Evolutionary conservation across 768 basidiomycete genomes (phyloP), one percentile per base, ranked within the genome.

Genomic region (Podaxis carcinomalis): DNA sequence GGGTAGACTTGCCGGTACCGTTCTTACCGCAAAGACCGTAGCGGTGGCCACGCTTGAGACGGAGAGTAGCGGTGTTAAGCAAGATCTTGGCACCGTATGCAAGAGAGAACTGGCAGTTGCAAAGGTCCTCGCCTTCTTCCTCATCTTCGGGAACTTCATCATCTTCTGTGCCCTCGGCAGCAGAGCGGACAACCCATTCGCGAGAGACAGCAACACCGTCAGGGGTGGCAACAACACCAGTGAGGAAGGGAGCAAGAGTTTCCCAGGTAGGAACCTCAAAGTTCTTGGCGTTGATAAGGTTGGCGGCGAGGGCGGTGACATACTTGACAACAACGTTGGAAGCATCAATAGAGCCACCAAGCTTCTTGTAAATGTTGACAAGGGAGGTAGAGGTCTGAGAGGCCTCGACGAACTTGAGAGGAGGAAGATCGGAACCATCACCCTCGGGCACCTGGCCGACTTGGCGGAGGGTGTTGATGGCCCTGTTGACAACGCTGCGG

Each of bases 51-150:
- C 95, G 94, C 84, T 96, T 97, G 74, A 98, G 91, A 74, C 95
- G 93, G 75, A 98, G 92, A 65, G 83, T 89, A 62, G 95, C 95
- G 44, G 94, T 97, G 81, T 98, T 97, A 72, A 98, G 87, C 72
- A 98, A 77, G 69, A 98, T 97, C 83, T 97, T 97, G 72, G 95
- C 95, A 89, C 95, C 95, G 74, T 98, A 98, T 56, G 95, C 95
- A 57, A 98, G 85, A 57, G 95, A 97, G 86, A 98, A 98, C 73
- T 96, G 93, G 83, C 94, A 96, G 83, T 97, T 95, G 83, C 95
- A 96, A 68, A 99, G 85, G 71, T 97, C 95, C 79, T 99, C 97
- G 68, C 95, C 95, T 77, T 95, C 94, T 75, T 98, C 95, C 72
- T 96, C 95, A 67, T 98, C 95, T 14, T 94, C 94, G 49, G 73